phyloP scores from a whole-genome alignment of 2,329 filamentous ascomycete genomes.

The Diplocarpon rosae region DNA sequence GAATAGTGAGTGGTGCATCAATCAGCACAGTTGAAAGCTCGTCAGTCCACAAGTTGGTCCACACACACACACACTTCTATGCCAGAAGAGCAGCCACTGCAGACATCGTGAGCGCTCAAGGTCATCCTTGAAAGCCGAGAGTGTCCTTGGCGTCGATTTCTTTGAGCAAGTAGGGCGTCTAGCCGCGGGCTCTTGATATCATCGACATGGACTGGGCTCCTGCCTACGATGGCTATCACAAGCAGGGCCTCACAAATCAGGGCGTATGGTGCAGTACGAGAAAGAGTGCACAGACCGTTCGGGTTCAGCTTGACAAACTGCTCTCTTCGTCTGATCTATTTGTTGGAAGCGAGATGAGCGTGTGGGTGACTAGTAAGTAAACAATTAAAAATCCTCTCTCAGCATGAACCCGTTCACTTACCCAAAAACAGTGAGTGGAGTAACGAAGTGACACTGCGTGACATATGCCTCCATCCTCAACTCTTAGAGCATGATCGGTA shows the following conservation, averaged over 20 bases:
- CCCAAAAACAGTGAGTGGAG: no score
- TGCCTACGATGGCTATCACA: no score
- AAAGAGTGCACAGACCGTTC: slow-evolving; percentile 32
- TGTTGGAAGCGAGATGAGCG: slow-evolving; percentile 22
- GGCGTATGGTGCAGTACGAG: no score
- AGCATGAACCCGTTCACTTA: no score
- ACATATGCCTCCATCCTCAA: slow-evolving; percentile 39
- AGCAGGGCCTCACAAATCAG: no score
- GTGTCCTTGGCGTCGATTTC: slow-evolving; percentile 36
- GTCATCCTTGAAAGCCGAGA: slow-evolving; percentile 41
- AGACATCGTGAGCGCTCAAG: slow-evolving; percentile 37
- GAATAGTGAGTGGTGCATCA: no score
- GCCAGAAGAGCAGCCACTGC: slow-evolving; percentile 47
- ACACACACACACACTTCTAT: no score
- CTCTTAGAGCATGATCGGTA: slow-evolving; percentile 45
- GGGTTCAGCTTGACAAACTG: slow-evolving; percentile 39
- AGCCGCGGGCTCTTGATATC: slow-evolving; percentile 38
- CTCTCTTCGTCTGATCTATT: slow-evolving; percentile 19
- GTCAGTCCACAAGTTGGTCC: no score
- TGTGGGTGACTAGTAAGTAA: slow-evolving; percentile 9
- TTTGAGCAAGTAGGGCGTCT: slow-evolving; percentile 40
- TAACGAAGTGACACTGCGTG: slow-evolving; percentile 36
- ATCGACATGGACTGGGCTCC: slow-evolving; percentile 41
- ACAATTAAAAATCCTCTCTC: no score
- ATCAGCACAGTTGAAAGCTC: no score